Percentiles rank a stretch among this genome's conserved stretches.
These are phyloP conservation scores for Russula vinacea DNA, from an alignment of 768 basidiomycete species.

Conservation along the genomic window DNA sequence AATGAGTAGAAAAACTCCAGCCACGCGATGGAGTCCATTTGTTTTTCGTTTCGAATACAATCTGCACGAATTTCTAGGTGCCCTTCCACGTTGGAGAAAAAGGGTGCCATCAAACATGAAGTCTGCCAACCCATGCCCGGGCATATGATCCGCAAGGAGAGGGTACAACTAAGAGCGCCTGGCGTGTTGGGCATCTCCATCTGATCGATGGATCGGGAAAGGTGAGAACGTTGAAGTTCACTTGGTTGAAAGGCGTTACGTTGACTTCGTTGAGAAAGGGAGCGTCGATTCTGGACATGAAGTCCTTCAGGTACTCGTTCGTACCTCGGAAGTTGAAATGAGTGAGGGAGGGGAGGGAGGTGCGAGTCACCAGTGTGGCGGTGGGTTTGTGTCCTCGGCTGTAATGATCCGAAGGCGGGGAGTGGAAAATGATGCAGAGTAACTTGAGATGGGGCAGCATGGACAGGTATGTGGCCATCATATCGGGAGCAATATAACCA, in stretches of 20 bases:
- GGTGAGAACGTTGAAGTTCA: background rate
- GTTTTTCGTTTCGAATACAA: background rate
- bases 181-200: background rate
- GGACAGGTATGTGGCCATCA: background rate
- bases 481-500: background rate
- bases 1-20: conserved; percentile 9
- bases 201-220: conserved; percentile 9
- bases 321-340: conserved; percentile 6
- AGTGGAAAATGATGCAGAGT: background rate
- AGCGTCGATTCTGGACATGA: background rate
- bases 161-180: background rate
- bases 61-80: conserved; percentile 7
- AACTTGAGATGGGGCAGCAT: background rate
- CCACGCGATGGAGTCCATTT: background rate
- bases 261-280: background rate
- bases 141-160: background rate
- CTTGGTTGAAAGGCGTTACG: conserved; percentile 2
- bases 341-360: background rate
- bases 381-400: background rate
- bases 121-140: conserved; percentile 4
- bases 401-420: background rate
- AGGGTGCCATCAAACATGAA: background rate
- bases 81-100: background rate
- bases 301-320: background rate
- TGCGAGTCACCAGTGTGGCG: background rate